Conservation (phyloP, 2,329 filamentous ascomycete genomes). For the Fusarium temperatum region DNA sequence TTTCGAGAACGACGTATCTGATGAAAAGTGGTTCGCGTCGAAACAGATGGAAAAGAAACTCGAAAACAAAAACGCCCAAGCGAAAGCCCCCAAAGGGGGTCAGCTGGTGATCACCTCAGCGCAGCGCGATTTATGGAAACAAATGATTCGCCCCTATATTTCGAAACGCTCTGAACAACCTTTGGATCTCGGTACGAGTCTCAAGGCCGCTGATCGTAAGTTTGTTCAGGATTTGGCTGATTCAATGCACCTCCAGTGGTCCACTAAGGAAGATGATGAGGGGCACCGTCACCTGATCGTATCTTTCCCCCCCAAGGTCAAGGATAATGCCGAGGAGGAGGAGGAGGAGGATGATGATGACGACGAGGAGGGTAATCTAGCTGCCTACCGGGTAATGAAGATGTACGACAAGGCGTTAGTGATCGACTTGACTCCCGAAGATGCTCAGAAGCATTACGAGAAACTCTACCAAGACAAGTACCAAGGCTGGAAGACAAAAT, state of each 20-base stretch:
- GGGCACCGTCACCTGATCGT: conserved; percentile 63
- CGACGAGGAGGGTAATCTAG: conserved; percentile 83
- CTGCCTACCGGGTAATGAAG: conserved; percentile 84
- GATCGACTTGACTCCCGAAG: conserved; percentile 79
- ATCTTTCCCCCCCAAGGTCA: conserved; percentile 55
- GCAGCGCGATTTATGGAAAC: conserved; percentile 84
- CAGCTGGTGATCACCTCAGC: conserved; percentile 78
- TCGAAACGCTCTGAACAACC: conserved; percentile 70
- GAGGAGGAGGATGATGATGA: conserved; percentile 64
- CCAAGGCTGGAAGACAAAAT: conserved; percentile 90
- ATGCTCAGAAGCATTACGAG: conserved; percentile 81
- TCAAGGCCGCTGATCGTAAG: conserved; percentile 87
- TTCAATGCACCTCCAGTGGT: conserved; percentile 65
- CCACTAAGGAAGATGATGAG: conserved; percentile 65
- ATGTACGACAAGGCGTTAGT: conserved; percentile 91
- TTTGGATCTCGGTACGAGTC: conserved; percentile 76
- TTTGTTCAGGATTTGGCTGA: conserved; percentile 90
- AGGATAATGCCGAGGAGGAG: conserved; percentile 58
- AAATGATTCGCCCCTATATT: conserved; percentile 83
- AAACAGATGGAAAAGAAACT: conserved; percentile 78
- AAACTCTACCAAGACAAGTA: conserved; percentile 92
- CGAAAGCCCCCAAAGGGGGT: conserved; percentile 61
- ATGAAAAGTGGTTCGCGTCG: conserved; percentile 90
- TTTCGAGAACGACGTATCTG: conserved; percentile 89
- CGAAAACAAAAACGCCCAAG: conserved; percentile 64